Percentiles rank a stretch among this genome's conserved stretches.
Evolutionary conservation across 2,329 filamentous ascomycete species (phyloP).

Genomic region (Aspergillus fumigatus): DNA sequence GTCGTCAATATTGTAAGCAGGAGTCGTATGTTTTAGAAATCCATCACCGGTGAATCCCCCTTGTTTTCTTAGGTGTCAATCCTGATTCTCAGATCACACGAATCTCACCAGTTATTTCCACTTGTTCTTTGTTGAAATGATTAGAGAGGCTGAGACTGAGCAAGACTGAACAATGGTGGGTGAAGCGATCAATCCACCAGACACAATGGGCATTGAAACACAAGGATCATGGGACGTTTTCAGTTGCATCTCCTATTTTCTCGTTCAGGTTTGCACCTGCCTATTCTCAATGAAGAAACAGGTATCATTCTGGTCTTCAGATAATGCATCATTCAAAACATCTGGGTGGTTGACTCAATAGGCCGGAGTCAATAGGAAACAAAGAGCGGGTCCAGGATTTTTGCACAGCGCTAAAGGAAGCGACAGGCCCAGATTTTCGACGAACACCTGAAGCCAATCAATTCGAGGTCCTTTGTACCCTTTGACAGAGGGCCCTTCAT

Average conservation of each 20-base stretch:
- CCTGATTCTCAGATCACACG: not conserved
- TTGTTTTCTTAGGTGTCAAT: not conserved
- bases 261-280: not conserved
- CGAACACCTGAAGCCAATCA: slow-evolving; percentile 13
- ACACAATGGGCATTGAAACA: not conserved
- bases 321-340: slow-evolving; percentile 5
- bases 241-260: not conserved
- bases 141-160: not conserved
- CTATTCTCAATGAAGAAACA: not conserved
- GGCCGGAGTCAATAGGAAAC: slow-evolving; percentile 1
- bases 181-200: not conserved
- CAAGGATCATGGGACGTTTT: not conserved
- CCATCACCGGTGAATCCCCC: not conserved
- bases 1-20: not conserved
- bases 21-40: slow-evolving; percentile 1
- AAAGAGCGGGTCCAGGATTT: not conserved
- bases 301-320: not conserved
- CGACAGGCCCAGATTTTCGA: slow-evolving; percentile 1
- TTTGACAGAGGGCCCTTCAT: slow-evolving; percentile 1
- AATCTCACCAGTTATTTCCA: not conserved
- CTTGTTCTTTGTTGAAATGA: not conserved
- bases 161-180: not conserved
- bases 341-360: slow-evolving; percentile 1
- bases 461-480: not conserved
- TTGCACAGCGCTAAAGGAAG: not conserved